Conservation (phyloP, 2,329 filamentous ascomycete species). For the Venturia asperata region DNA sequence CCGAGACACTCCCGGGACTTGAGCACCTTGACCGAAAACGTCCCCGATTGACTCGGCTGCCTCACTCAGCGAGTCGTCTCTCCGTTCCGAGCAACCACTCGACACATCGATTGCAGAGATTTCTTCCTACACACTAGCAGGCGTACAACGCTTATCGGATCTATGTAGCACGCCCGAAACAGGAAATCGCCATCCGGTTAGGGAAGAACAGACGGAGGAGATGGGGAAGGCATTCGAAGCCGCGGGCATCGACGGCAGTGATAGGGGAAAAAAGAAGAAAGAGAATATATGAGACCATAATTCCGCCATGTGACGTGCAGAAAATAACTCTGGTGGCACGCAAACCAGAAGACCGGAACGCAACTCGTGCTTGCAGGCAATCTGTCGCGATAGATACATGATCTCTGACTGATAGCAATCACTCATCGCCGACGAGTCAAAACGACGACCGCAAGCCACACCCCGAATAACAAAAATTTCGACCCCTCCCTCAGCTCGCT, state of each 20-base stretch:
- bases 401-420: conserved; percentile 4
- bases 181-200: neutral
- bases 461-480: neutral
- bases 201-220: neutral
- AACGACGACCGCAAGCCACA: neutral
- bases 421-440: conserved; percentile 4
- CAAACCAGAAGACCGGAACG: conserved; percentile 1
- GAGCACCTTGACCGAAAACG: neutral
- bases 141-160: neutral
- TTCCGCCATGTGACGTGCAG: neutral
- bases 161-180: neutral
- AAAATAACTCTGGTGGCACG: neutral
- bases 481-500: neutral
- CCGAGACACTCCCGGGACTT: neutral
- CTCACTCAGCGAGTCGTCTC: neutral
- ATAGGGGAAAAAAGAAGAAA: too few relatives aligned
- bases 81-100: neutral
- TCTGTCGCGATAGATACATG: neutral
- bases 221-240: too few relatives aligned
- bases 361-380: neutral
- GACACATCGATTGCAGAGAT: neutral
- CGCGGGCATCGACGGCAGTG: too few relatives aligned
- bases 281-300: too few relatives aligned
- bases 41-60: neutral
- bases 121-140: neutral